Evolutionary conservation across 202 grass and related monocot genomes (phyloP).

Genomic region (Brachypodium distachyon): DNA sequence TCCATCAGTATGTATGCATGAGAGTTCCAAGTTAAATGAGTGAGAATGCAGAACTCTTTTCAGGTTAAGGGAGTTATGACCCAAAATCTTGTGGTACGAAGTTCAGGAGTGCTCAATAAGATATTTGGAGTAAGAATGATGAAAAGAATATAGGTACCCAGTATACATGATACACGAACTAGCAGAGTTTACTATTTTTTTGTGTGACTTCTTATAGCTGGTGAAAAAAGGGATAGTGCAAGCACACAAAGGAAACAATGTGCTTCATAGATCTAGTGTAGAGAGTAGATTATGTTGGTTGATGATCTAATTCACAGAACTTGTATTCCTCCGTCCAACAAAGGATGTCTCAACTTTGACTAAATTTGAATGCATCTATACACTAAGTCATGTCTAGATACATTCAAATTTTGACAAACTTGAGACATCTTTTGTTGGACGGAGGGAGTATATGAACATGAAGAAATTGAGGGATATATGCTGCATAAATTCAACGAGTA

Average conservation of each 20-base stretch:
- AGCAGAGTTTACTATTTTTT: neutral
- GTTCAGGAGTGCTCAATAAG: neutral
- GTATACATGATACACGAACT: neutral
- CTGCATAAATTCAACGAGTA: slow-evolving; percentile 6
- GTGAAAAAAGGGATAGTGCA: neutral
- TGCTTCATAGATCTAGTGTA: neutral
- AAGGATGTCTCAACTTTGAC: no score
- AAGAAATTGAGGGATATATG: neutral
- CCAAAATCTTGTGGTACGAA: neutral
- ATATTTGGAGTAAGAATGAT: neutral
- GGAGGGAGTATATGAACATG: neutral
- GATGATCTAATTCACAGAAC: neutral
- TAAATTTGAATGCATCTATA: no score
- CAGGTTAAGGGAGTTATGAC: neutral
- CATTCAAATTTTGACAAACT: no score
- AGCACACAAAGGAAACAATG: neutral
- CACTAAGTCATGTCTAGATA: no score
- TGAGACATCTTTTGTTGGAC: no score
- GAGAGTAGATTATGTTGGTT: neutral
- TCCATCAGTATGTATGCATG: slow-evolving; percentile 23
- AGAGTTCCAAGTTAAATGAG: neutral
- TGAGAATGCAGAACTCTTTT: neutral
- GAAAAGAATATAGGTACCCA: neutral
- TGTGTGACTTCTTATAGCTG: neutral
- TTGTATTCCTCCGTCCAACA: no score